Evolutionary conservation across 1,284 basidiomycete species (phyloP), one percentile per base, ranked within the genome.

Genomic region (Fomitopsis palustris): DNA sequence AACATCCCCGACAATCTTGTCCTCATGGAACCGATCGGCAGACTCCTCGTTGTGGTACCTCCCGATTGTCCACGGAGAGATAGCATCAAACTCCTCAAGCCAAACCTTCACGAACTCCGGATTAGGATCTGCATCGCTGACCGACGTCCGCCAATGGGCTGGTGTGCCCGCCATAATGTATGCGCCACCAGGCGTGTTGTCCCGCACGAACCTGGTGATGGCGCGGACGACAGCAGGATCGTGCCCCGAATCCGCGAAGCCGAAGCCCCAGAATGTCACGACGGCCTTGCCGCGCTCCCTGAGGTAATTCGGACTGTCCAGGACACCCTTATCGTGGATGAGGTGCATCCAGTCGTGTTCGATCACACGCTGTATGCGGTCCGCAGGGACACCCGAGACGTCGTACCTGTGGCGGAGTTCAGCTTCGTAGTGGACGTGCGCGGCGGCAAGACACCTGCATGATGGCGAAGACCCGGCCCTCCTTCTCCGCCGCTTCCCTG

Each of bases 31-130:
- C 27, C 71, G 64, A 60, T 89, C 85, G 0, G 82, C 85, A 16
- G 82, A 81, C 49, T 77, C 75, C 61, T 85, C 80, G 59, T 78
- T 80, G 33, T 74, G 73, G 64, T 83, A 89, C 45, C 87, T 75
- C 1, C 89, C 89, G 14, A 92, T 78, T 5, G 86, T 89, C 89
- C 89, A 92, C 2, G 88, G 89, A 23, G 84, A 87, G 58, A 92
- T 82, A 1, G 87, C 87, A 64, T 92, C 89, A 61, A 90, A 88
- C 39, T 83, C 83, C 29, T 85, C 83, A 14, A 89, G 74, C 83
- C 85, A 91, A 3, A 89, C 77, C 52, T 81, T 74, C 14, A 86
- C 67, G 62, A 88, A 89, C 16, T 74, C 85, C 0, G 83, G 81
- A 63, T 90, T 80, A 4, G 75, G 74, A 70, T 90, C 86, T 0